phyloP scores from a whole-genome alignment of 2,329 filamentous ascomycete genomes.

The Penicillium sp. region DNA sequence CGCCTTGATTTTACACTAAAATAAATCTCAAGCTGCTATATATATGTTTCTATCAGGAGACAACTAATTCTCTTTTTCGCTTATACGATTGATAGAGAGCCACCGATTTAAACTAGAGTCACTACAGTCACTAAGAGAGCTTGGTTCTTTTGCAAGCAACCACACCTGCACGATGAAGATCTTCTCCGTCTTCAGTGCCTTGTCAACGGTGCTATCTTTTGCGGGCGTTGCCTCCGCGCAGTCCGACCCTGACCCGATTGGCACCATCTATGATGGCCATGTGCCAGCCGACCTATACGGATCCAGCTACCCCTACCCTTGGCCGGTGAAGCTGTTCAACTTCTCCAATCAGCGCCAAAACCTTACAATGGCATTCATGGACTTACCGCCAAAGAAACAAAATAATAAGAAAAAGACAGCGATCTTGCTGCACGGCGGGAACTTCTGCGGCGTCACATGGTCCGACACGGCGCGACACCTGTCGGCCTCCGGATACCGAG shows the following conservation, averaged over 20 bases:
- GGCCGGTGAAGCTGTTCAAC: conserved; percentile 17
- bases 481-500: conserved; percentile 13
- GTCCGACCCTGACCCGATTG: conserved; percentile 10
- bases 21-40: neutral
- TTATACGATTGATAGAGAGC: neutral
- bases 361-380: conserved; percentile 16
- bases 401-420: conserved; percentile 4
- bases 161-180: conserved; percentile 1
- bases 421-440: conserved; percentile 14
- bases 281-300: conserved; percentile 11
- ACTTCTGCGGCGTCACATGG: conserved; percentile 17
- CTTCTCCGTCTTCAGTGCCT: neutral
- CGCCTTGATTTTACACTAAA: neutral
- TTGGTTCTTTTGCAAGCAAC: neutral
- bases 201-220: neutral
- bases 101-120: neutral
- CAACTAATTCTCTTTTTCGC: neutral
- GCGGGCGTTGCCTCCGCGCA: conserved; percentile 2
- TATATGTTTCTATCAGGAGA: neutral
- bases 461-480: conserved; percentile 13
- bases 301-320: conserved; percentile 13
- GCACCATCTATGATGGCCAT: conserved; percentile 11
- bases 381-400: conserved; percentile 1
- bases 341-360: conserved; percentile 18
- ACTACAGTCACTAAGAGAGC: neutral